A percentile compares a stretch with the other conserved stretches of the same genome.
Conservation (phyloP, 768 basidiomycete genomes). For the Suillus subalutaceus region DNA sequence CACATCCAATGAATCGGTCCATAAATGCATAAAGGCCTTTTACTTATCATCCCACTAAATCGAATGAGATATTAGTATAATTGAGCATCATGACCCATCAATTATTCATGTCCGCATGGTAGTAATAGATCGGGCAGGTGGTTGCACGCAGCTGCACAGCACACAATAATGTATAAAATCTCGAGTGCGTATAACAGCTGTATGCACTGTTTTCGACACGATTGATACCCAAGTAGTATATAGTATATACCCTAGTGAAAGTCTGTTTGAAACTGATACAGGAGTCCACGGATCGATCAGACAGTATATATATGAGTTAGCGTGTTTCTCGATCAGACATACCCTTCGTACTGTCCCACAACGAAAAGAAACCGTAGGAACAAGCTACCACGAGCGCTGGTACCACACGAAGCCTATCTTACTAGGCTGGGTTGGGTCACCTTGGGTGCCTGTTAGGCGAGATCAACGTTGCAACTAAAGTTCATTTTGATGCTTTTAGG, state of each 20-base stretch:
- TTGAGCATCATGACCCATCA: neutral
- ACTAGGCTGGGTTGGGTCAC: neutral
- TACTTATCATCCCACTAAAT: neutral
- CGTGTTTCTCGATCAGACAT: neutral
- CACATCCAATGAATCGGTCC: neutral
- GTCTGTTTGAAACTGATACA: neutral
- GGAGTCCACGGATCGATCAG: neutral
- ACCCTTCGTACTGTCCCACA: neutral
- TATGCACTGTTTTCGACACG: neutral
- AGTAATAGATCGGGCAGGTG: neutral
- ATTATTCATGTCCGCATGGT: conserved; percentile 5
- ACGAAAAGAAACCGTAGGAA: neutral
- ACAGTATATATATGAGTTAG: neutral
- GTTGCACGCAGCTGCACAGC: neutral
- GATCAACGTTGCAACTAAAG: neutral
- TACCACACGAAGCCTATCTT: neutral
- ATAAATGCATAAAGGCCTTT: neutral
- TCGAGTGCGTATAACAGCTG: neutral
- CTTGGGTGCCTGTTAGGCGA: neutral
- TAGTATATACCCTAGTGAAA: neutral
- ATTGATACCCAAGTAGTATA: neutral
- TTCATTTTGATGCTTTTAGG: neutral
- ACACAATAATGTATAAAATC: neutral
- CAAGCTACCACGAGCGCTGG: neutral
- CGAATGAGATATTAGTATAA: neutral